A percentile compares a stretch with the other conserved stretches of the same genome.
phyloP scores from a whole-genome alignment of 108 stramenopile species.

The Cafeteria roenbergensis region DNA sequence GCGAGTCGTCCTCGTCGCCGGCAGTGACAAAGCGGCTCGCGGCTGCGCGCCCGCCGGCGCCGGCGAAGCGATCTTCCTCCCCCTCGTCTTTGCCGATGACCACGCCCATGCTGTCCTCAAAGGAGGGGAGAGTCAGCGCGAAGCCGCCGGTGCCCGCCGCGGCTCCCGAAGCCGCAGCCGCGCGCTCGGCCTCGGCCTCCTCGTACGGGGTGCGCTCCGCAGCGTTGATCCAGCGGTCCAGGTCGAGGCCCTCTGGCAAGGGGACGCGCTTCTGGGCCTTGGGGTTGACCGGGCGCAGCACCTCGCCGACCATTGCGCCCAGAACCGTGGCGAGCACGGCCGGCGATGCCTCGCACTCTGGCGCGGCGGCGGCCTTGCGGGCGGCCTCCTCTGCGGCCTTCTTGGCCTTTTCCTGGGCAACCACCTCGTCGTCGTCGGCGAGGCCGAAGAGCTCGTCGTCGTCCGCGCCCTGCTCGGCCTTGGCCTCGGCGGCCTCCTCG shows the following conservation, averaged over 20 bases:
- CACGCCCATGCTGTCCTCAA: conserved; percentile 8
- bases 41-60: conserved; percentile 2
- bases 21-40: conserved; percentile 24
- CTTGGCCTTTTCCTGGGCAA: neutral
- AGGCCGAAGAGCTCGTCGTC: neutral
- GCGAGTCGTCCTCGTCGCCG: conserved; percentile 45
- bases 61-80: conserved; percentile 8
- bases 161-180: neutral
- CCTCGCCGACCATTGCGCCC: neutral
- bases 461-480: neutral
- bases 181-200: neutral
- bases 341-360: neutral
- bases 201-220: neutral
- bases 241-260: conserved; percentile 37
- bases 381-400: neutral
- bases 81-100: conserved; percentile 12
- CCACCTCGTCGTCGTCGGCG: neutral
- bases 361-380: neutral
- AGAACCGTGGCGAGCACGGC: neutral
- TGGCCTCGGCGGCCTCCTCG: neutral
- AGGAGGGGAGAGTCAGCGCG: conserved; percentile 9
- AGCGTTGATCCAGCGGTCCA: conserved; percentile 6
- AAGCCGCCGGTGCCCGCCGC: conserved; percentile 1
- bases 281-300: conserved; percentile 27
- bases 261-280: conserved; percentile 36